These are phyloP conservation scores for Saitozyma podzolica DNA, from an alignment of 768 basidiomycete genomes.

Conservation along the genomic window DNA sequence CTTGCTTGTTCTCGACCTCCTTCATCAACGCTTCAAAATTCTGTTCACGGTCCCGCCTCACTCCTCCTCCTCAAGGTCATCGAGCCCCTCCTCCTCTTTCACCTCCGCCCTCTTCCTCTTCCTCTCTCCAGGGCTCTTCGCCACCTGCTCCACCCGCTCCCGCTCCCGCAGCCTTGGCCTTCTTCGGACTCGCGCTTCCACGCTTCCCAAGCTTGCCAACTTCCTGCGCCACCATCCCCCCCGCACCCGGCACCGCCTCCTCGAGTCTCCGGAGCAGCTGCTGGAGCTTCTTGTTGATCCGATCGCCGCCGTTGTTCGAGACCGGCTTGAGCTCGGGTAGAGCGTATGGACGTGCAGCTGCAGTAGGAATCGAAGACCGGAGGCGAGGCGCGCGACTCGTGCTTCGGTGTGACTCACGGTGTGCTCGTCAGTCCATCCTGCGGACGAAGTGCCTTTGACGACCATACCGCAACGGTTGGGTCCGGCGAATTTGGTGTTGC, in stretches of 20 bases:
- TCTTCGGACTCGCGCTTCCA: slow-evolving; percentile 12
- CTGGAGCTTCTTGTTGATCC: slow-evolving; percentile 33
- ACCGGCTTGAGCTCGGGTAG: slow-evolving; percentile 17
- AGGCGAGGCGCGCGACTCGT: not conserved
- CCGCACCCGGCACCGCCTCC: slow-evolving; percentile 10
- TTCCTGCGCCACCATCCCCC: slow-evolving; percentile 26
- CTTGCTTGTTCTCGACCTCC: no score
- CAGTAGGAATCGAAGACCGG: no score
- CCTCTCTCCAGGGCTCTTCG: not conserved
- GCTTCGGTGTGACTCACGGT: not conserved
- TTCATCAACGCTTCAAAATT: no score
- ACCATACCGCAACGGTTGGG: no score
- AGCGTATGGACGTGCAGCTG: slow-evolving; percentile 17
- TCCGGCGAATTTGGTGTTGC: no score
- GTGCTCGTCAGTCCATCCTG: not conserved
- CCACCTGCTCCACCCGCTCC: not conserved
- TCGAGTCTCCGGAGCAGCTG: slow-evolving; percentile 25
- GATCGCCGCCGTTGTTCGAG: slow-evolving; percentile 27
- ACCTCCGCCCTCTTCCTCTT: slow-evolving; percentile 2
- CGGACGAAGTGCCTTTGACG: no score
- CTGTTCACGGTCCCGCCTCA: not conserved
- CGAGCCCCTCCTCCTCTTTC: slow-evolving; percentile 1
- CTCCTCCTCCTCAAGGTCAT: not conserved
- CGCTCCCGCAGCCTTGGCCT: slow-evolving; percentile 9
- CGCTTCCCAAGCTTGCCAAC: slow-evolving; percentile 10